Percentiles rank a stretch among this genome's conserved stretches.
Conservation (phyloP, 1,284 basidiomycete genomes). For the Lignosus rhinocerotis region DNA sequence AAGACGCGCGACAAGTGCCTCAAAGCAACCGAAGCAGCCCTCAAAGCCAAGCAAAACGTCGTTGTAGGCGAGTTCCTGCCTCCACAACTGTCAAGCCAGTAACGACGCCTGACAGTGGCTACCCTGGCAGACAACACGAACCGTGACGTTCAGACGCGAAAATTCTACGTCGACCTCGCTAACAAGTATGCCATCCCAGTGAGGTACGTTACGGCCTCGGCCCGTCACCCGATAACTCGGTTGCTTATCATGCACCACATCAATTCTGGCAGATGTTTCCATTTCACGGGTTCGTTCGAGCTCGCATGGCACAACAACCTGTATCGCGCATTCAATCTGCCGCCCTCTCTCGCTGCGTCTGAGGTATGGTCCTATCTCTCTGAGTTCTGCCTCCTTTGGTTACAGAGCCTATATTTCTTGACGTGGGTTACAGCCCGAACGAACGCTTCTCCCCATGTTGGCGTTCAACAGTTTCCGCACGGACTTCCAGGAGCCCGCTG, state of each 20-base stretch:
- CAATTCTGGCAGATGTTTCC: constrained; percentile 62
- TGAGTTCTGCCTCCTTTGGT: not conserved
- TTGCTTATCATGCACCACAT: not conserved
- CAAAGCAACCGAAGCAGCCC: constrained; percentile 56
- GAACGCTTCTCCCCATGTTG: constrained; percentile 62
- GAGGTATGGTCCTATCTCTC: constrained; percentile 22
- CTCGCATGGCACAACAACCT: constrained; percentile 90
- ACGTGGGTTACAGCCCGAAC: constrained; percentile 35
- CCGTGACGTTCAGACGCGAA: constrained; percentile 67
- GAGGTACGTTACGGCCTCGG: constrained; percentile 44
- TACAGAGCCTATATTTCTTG: not conserved
- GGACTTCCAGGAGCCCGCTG: constrained; percentile 65
- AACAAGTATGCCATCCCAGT: constrained; percentile 53
- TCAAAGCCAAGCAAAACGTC: constrained; percentile 62
- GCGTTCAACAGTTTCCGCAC: constrained; percentile 65
- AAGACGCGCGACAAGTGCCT: constrained; percentile 76
- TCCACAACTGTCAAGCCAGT: not conserved
- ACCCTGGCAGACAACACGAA: constrained; percentile 79
- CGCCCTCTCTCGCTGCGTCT: constrained; percentile 39
- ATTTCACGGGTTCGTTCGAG: constrained; percentile 71
- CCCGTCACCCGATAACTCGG: not conserved
- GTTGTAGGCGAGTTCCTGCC: constrained; percentile 66
- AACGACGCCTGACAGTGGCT: not conserved
- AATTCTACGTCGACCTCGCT: constrained; percentile 69
- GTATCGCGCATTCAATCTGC: constrained; percentile 71